Percentiles rank a stretch among this genome's conserved stretches.
phyloP scores from a whole-genome alignment of 139 green algal species.

The Closterium sp. region DNA sequence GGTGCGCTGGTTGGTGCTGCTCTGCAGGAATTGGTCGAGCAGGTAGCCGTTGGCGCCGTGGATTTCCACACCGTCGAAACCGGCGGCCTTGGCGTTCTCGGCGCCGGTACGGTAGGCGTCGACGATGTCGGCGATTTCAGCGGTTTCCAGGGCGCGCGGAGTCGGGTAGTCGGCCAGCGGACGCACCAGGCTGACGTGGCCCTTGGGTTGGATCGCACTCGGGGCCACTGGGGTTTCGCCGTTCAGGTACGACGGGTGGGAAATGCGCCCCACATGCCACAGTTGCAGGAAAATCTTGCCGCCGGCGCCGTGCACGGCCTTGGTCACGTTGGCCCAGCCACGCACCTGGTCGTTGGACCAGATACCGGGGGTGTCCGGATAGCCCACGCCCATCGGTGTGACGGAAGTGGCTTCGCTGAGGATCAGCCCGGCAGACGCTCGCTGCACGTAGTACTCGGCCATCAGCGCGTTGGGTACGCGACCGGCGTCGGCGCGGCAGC shows the following conservation, averaged over 20 bases:
- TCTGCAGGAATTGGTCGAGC: conserved; percentile 50
- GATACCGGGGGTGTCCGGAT: no score
- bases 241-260: no score
- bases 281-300: conserved; percentile 65
- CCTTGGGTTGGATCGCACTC: no score
- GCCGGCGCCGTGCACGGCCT: not conserved
- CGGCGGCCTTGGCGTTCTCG: conserved; percentile 20
- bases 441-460: conserved; percentile 62
- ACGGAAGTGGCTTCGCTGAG: conserved; percentile 67
- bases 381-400: not conserved
- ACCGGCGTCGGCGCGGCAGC: conserved; percentile 62
- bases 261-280: conserved; percentile 68
- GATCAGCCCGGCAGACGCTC: conserved; percentile 63
- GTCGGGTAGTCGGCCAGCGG: not conserved
- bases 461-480: conserved; percentile 41
- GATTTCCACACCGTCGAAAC: conserved; percentile 59
- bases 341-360: no score
- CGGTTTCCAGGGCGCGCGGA: not conserved
- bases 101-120: conserved; percentile 21
- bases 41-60: conserved; percentile 62
- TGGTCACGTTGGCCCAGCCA: no score
- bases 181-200: no score
- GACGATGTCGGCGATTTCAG: conserved; percentile 1
- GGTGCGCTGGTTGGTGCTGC: conserved; percentile 3
- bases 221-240: no score